Evolutionary conservation across 2,329 filamentous ascomycete genomes (phyloP).

Genomic region (Dactylellina drechsleri): DNA sequence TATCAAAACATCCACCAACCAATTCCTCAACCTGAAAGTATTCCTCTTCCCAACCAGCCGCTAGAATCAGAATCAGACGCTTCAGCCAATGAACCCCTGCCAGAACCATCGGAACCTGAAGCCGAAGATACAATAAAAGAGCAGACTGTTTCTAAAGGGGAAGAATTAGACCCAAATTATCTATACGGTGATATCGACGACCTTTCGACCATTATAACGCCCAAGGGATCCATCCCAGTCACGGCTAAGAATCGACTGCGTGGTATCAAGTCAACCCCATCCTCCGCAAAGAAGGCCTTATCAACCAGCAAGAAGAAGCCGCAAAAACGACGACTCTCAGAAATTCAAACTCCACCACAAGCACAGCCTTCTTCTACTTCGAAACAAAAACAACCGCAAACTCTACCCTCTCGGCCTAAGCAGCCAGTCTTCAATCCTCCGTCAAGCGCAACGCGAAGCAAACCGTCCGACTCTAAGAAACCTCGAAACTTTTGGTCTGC

Average conservation of each 20-base stretch:
- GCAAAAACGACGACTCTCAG: slow-evolving; percentile 18
- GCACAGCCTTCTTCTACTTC: neutral
- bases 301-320: slow-evolving; percentile 22
- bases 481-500: slow-evolving; percentile 51
- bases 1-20: neutral
- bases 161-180: slow-evolving; percentile 12
- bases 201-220: slow-evolving; percentile 31
- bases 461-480: slow-evolving; percentile 8
- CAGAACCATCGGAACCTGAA: neutral
- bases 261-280: slow-evolving; percentile 17
- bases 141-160: neutral
- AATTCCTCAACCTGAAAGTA: neutral
- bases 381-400: slow-evolving; percentile 19
- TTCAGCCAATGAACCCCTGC: neutral
- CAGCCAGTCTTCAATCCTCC: slow-evolving; percentile 7
- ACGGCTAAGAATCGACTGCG: slow-evolving; percentile 40
- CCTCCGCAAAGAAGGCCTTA: slow-evolving; percentile 21
- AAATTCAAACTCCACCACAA: slow-evolving; percentile 17
- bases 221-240: slow-evolving; percentile 26
- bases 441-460: neutral
- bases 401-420: slow-evolving; percentile 23
- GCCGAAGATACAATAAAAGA: neutral
- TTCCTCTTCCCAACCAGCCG: neutral
- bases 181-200: slow-evolving; percentile 50
- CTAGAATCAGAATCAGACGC: neutral